These are phyloP conservation scores for Atalantia buxifolia DNA, from an alignment of 345 rosid genomes.

Conservation along the genomic window DNA sequence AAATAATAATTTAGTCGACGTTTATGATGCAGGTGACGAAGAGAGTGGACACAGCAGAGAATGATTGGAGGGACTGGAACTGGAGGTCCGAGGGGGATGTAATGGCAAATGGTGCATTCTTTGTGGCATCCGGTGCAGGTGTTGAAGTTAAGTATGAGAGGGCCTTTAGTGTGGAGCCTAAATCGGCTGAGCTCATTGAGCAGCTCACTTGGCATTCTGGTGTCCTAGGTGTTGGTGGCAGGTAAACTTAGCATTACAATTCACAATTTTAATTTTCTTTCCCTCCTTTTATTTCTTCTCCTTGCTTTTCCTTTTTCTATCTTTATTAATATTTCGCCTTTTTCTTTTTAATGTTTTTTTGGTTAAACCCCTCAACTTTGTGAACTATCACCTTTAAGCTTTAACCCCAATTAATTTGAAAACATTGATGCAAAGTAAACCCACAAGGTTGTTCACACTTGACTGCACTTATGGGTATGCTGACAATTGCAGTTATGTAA, in stretches of 20 bases:
- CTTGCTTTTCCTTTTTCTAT: constrained; percentile 7
- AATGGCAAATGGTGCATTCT: constrained; percentile 90
- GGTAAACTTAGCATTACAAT: constrained; percentile 25
- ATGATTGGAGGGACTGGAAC: constrained; percentile 80
- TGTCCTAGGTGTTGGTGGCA: constrained; percentile 76
- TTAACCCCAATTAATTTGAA: not conserved
- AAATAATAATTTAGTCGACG: not conserved
- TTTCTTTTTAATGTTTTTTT: not conserved
- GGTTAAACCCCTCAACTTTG: not conserved
- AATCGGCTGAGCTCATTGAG: constrained; percentile 66
- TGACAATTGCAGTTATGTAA: too few relatives aligned
- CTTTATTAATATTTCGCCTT: not conserved
- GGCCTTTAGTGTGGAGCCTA: constrained; percentile 89
- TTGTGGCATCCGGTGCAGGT: constrained; percentile 75
- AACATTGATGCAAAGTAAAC: too few relatives aligned
- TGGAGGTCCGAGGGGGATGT: constrained; percentile 96
- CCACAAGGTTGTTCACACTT: not conserved
- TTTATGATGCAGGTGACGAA: constrained; percentile 67
- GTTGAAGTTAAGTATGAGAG: constrained; percentile 78
- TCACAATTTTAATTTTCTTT: not conserved
- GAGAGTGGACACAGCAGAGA: constrained; percentile 73
- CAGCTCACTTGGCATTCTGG: constrained; percentile 64
- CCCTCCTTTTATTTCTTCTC: constrained; percentile 23
- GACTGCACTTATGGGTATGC: too few relatives aligned
- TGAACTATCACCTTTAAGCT: not conserved